Evolutionary conservation across 345 rosid genomes (phyloP), one percentile per base, ranked within the genome.

Genomic region (Kernera saxatilis): DNA sequence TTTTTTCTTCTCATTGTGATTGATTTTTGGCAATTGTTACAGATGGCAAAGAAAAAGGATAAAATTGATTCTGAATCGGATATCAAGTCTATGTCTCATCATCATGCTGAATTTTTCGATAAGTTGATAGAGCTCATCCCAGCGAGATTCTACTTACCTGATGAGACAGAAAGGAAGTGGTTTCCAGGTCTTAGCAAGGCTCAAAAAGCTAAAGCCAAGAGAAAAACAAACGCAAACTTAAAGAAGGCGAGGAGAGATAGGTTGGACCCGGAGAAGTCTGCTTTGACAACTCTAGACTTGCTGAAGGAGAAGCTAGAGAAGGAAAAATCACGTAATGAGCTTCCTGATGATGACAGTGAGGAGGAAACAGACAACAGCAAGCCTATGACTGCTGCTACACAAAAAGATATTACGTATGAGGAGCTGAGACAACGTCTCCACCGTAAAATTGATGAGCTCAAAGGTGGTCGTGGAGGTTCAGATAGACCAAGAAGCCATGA

Each of bases 111-210:
- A 32, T 87, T 87, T 80, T 91, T 89, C 32, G 96, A 93, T 74
- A 86, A 84, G 77, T 54, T 91, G 75, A 23, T 91, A 18, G 90
- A 89, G 78, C 91, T 89, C 35, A 81, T 89, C 68, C 98, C 98
- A 4, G 93, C 98, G 6, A 93, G 80, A 84, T 91, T 88, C 80
- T 93, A 91, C 85, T 61, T 89, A 43, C 86, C 96, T 45, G 90
- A 87, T 79, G 98, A 87, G 58, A 82, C 78, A 4, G 97, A 90
- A 26, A 91, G 79, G 55, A 83, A 84, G 21, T 86, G 92, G 94
- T 87, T 81, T 76, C 91, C 82, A 19, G 97, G 97, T 50, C 96
- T 91, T 49, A 87, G 85, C 79, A 93, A 89, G 74, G 76, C 41
- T 29, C 83, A 85, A 48, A 87, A 82, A 64, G 96, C 87, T 33